Base-by-base conservation (phyloP, 441 rosid genomes). In the Euphorbia schlechtendalii region DNA sequence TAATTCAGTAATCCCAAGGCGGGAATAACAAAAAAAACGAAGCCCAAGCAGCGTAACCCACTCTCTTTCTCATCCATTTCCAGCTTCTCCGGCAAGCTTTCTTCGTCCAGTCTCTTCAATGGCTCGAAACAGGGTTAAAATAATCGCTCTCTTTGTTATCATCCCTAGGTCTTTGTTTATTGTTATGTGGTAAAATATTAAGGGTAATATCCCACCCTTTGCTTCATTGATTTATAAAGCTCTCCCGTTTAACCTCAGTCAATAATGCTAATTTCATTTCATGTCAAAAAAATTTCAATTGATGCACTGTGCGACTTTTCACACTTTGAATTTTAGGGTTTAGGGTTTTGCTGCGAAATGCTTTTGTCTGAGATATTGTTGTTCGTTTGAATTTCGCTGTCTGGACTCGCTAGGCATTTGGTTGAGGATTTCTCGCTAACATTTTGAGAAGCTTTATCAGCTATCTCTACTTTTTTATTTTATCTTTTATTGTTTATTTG, bases 71-170 rank as follows among this genome's bases (percentile, higher is more conserved):
- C 56, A 46, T n/a, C 28, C n/a, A 30, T n/a, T n/a, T n/a, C n/a
- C 74, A 69, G 71, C 80, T 76, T 74, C 83, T 22, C 20, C 69
- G 5, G 51, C 76, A 69, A 73, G 76, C 70, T 76, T 56, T 53
- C 51, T 51, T 55, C 24, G 21, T 41, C 4, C 66, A 46, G 38
- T 22, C 66, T 55, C 71, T 54, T 17, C 69, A 73, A 88, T 88
- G 96, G 90, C 89, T 75, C 84, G 90, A 69, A 88, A 81, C 76
- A 81, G 77, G 83, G 96, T 86, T 77, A 66, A 46, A 28, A 0
- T 17, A 0, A 24, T 52, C 20, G 34, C 3, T 15, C 8, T 10
- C 3, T 1, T 21, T 27, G 10, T 24, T 48, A 54, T 7, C 18
- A 2, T 28, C 4, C 32, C 12, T 0, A 27, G 34, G n/a, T n/a